Evolutionary conservation across 2,329 filamentous ascomycete species (phyloP).

Genomic region (Amauroascus niger): DNA sequence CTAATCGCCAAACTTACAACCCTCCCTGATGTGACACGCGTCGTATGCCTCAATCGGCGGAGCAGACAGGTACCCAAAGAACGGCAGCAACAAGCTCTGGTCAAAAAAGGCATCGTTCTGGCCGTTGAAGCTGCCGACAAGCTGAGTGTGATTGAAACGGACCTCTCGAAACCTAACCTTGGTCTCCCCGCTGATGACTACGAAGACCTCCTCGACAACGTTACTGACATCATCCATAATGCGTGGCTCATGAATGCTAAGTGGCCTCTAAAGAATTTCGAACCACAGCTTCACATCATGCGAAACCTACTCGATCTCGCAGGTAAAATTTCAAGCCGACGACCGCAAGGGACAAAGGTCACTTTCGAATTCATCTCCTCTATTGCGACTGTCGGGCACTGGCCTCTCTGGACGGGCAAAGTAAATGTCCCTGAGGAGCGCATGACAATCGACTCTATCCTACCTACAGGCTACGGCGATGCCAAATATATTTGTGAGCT

Average conservation of each 20-base stretch:
- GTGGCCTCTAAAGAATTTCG: slow-evolving; percentile 42
- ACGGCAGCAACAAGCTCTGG: slow-evolving; percentile 31
- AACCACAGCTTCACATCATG: slow-evolving; percentile 43
- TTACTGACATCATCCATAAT: slow-evolving; percentile 47
- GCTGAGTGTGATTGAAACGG: slow-evolving; percentile 40
- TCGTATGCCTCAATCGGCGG: slow-evolving; percentile 43
- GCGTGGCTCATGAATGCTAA: slow-evolving; percentile 50
- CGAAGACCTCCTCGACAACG: slow-evolving; percentile 26
- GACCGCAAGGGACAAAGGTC: slow-evolving; percentile 18
- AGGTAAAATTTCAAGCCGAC: slow-evolving; percentile 23
- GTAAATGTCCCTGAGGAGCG: slow-evolving; percentile 38
- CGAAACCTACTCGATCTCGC: slow-evolving; percentile 44
- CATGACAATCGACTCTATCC: slow-evolving; percentile 32
- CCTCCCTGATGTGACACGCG: slow-evolving; percentile 23
- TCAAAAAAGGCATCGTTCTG: slow-evolving; percentile 22
- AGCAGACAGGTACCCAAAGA: slow-evolving; percentile 21
- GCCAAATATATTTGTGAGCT: slow-evolving; percentile 45
- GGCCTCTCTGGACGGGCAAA: slow-evolving; percentile 20
- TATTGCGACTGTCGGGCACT: slow-evolving; percentile 33
- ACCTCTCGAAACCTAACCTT: slow-evolving; percentile 41
- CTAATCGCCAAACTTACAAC: slow-evolving; percentile 31
- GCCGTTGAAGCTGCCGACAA: slow-evolving; percentile 25
- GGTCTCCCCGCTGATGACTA: slow-evolving; percentile 40
- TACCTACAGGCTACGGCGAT: slow-evolving; percentile 44
- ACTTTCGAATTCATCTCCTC: slow-evolving; percentile 38